phyloP scores from a whole-genome alignment of 257 asterid species.

The Solanum corneliomulleri region DNA sequence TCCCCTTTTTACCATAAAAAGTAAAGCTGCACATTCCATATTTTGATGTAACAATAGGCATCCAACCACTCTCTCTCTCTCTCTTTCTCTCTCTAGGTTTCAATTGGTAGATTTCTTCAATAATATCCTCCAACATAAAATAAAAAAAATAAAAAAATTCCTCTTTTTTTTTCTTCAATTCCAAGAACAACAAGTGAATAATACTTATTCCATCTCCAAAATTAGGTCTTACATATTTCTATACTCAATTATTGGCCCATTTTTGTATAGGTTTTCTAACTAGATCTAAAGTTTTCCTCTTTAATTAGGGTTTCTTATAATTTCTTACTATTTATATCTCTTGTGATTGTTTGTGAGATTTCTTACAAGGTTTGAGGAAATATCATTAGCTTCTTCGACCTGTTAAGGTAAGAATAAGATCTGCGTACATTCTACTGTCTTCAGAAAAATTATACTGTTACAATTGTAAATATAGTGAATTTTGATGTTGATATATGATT shows the following conservation, averaged over 20 bases:
- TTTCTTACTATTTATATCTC: neutral
- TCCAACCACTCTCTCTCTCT: neutral
- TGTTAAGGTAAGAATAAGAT: neutral
- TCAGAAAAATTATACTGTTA: neutral
- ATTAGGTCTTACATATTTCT: neutral
- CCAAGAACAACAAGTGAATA: neutral
- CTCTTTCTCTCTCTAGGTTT: neutral
- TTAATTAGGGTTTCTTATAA: neutral
- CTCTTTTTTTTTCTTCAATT: neutral
- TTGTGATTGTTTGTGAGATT: neutral
- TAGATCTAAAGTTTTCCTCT: neutral
- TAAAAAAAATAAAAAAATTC: neutral
- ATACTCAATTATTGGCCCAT: neutral
- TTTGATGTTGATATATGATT: neutral
- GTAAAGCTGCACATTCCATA: neutral
- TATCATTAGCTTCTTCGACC: neutral
- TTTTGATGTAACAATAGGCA: neutral
- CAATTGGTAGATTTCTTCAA: neutral
- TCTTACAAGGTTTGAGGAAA: neutral
- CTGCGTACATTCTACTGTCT: neutral
- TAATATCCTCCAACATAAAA: neutral
- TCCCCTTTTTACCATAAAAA: neutral
- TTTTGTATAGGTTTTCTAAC: neutral
- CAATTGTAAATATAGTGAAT: neutral
- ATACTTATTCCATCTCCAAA: neutral